Evolutionary conservation across 768 basidiomycete genomes (phyloP).

Genomic region (Calvatia gigantea): DNA sequence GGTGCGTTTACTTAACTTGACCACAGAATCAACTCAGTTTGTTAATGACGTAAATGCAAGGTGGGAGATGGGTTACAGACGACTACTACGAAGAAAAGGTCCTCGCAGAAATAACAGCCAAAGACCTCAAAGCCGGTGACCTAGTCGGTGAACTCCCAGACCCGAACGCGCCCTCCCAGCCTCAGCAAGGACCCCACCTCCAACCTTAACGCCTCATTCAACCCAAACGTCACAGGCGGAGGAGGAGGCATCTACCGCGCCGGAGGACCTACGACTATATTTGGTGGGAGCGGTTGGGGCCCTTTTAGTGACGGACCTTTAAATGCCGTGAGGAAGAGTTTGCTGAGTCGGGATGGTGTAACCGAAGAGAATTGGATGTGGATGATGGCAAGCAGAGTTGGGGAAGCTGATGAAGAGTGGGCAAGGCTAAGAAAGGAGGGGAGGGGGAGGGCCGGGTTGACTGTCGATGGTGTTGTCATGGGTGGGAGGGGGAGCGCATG

Average conservation of each 20-base stretch:
- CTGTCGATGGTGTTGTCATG: conserved; percentile 34
- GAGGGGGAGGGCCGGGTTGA: conserved; percentile 45
- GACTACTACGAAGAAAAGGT: conserved; percentile 94
- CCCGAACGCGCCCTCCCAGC: conserved; percentile 51
- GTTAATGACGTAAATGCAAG: conserved; percentile 34
- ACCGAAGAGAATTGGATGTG: conserved; percentile 93
- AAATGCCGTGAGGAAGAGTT: conserved; percentile 78
- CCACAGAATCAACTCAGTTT: background rate
- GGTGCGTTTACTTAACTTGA: conserved; percentile 44
- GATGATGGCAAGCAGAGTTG: conserved; percentile 64
- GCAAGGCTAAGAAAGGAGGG: conserved; percentile 51
- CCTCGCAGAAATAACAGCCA: conserved; percentile 70
- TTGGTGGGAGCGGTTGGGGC: conserved; percentile 79
- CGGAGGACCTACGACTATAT: conserved; percentile 91
- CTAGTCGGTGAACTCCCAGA: conserved; percentile 81
- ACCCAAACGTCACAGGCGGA: conserved; percentile 45
- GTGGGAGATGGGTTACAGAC: conserved; percentile 89
- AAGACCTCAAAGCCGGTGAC: conserved; percentile 80
- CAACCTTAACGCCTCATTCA: conserved; percentile 23
- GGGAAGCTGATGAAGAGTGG: conserved; percentile 65
- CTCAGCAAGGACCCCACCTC: conserved; percentile 39
- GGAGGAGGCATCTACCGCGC: conserved; percentile 80
- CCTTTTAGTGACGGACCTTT: conserved; percentile 88
- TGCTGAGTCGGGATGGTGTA: conserved; percentile 76
- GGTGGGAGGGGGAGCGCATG: conserved; percentile 17